phyloP scores from a whole-genome alignment of 176 grass and related monocot genomes.

The Metroxylon sagu region DNA sequence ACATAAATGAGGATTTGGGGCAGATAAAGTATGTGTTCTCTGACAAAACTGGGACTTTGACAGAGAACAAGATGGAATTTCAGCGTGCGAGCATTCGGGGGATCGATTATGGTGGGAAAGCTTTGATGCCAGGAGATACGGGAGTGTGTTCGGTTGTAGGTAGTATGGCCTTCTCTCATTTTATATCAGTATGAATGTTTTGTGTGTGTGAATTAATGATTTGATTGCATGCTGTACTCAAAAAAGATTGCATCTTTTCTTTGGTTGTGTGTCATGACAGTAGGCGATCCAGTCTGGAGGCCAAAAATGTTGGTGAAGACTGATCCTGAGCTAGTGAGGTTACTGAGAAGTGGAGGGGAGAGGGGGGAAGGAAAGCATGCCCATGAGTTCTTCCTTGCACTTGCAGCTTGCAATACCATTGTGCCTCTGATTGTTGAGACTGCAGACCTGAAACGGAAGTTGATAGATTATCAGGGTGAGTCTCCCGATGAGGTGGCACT shows the following conservation, averaged over 20 bases:
- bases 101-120: slow-evolving; percentile 42
- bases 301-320: slow-evolving; percentile 56
- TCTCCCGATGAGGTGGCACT: slow-evolving; percentile 93
- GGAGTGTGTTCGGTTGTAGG: slow-evolving; percentile 26
- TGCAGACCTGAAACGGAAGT: slow-evolving; percentile 33
- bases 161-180: slow-evolving; percentile 14
- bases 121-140: neutral
- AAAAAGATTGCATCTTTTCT: neutral
- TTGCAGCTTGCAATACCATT: slow-evolving; percentile 85
- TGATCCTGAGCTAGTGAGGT: slow-evolving; percentile 36
- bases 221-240: slow-evolving; percentile 2
- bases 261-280: slow-evolving; percentile 26
- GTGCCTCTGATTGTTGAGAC: slow-evolving; percentile 48
- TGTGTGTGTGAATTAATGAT: neutral
- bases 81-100: slow-evolving; percentile 54
- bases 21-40: slow-evolving; percentile 92
- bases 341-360: slow-evolving; percentile 28
- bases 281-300: slow-evolving; percentile 31
- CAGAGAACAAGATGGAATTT: slow-evolving; percentile 95
- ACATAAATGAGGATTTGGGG: slow-evolving; percentile 94
- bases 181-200: too few species aligned
- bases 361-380: slow-evolving; percentile 32
- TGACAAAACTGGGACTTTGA: slow-evolving; percentile 90
- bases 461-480: slow-evolving; percentile 84
- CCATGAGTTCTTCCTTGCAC: slow-evolving; percentile 61